phyloP scores from a whole-genome alignment of 352 stramenopile genomes.

The Pythium rhizo-oryzae region DNA sequence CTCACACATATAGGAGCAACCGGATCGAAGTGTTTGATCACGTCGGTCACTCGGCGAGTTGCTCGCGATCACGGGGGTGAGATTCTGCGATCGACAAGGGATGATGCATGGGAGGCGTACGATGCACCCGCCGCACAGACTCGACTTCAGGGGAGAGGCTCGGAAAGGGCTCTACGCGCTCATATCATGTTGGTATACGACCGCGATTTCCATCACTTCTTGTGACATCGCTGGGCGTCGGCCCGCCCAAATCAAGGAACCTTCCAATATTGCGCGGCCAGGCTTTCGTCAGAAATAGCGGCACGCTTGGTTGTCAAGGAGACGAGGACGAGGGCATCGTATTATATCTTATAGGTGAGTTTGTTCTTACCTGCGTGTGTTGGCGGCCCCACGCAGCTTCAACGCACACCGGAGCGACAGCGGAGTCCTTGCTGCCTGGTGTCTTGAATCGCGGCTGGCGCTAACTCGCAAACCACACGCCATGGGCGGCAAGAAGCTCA shows the following conservation, averaged over 20 bases:
- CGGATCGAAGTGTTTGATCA: too few relatives aligned
- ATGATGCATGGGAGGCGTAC: too few relatives aligned
- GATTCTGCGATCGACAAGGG: too few relatives aligned
- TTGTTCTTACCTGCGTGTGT: background rate
- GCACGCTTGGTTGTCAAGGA: background rate
- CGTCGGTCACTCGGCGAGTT: too few relatives aligned
- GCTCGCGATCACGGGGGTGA: too few relatives aligned
- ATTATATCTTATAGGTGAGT: background rate
- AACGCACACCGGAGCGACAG: background rate
- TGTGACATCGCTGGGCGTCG: background rate
- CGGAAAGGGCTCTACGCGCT: too few relatives aligned
- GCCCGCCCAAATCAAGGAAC: background rate
- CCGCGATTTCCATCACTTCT: background rate
- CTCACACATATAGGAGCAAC: too few relatives aligned
- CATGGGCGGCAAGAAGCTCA: constrained; percentile 43
- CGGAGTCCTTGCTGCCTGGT: too few relatives aligned
- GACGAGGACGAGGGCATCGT: background rate
- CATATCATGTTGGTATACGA: too few relatives aligned
- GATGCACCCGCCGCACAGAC: too few relatives aligned
- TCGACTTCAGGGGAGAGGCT: too few relatives aligned
- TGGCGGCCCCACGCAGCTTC: background rate
- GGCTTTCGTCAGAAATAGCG: constrained; percentile 2
- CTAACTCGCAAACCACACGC: background rate
- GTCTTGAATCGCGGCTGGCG: background rate
- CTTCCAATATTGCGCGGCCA: background rate